A percentile compares a stretch with the other conserved stretches of the same genome.
Conservation (phyloP, 2,329 filamentous ascomycete species). For the Thielaviopsis musarum region DNA sequence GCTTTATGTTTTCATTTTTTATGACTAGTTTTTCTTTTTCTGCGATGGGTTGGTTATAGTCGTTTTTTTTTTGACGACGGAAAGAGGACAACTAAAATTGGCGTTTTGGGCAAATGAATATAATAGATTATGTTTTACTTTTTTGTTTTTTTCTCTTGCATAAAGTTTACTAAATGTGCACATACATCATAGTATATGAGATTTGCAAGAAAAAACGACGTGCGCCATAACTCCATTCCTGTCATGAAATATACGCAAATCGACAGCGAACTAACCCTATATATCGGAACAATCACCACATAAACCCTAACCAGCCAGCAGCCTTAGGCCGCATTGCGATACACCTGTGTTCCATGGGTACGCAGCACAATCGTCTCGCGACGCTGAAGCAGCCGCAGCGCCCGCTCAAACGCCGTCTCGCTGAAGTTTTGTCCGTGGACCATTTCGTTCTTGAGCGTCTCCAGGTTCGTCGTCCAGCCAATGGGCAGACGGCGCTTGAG, state of each 20-base stretch:
- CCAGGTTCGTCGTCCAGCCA: slow-evolving; percentile 84
- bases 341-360: slow-evolving; percentile 59
- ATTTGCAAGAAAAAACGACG: not conserved
- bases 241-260: no score
- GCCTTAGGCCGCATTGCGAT: slow-evolving; percentile 48
- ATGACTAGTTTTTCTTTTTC: no score
- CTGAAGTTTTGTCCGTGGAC: slow-evolving; percentile 81
- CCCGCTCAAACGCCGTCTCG: slow-evolving; percentile 70
- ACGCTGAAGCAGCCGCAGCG: slow-evolving; percentile 70
- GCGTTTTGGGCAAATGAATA: no score
- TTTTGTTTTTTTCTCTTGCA: no score
- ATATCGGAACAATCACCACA: not conserved
- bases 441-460: slow-evolving; percentile 75
- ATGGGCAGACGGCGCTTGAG: slow-evolving; percentile 75
- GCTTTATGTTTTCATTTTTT: not conserved
- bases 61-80: no score
- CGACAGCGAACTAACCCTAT: not conserved
- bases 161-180: no score
- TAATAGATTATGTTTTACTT: no score
- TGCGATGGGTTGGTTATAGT: no score
- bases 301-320: not conserved
- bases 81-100: no score
- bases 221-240: not conserved
- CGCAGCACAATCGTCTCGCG: slow-evolving; percentile 74
- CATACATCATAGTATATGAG: not conserved